phyloP scores from a whole-genome alignment of 441 rosid species.

The Pelargonium australe region DNA sequence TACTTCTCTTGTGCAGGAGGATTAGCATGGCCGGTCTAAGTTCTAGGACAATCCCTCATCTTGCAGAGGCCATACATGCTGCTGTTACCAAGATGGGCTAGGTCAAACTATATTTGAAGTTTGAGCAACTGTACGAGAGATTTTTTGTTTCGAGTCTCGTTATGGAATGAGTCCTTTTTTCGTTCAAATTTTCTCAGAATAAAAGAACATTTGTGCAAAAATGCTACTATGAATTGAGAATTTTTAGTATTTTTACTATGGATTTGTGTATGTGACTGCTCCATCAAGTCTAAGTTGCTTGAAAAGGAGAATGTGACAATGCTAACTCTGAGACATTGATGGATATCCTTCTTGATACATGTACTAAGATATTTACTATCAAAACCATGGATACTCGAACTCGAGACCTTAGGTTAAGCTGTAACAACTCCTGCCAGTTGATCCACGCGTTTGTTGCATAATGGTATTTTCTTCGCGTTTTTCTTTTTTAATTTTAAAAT shows the following conservation, averaged over 20 bases:
- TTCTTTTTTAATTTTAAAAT: too few species aligned
- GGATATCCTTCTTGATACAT: background rate
- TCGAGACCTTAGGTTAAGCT: too few species aligned
- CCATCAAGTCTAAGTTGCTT: background rate
- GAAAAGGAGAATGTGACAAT: background rate
- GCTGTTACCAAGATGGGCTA: constrained; percentile 17
- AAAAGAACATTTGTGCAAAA: constrained; percentile 1
- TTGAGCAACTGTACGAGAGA: background rate
- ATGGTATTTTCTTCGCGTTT: background rate
- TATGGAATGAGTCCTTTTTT: background rate
- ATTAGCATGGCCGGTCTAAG: constrained; percentile 30
- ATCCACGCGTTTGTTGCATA: too few species aligned
- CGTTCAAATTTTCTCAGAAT: background rate
- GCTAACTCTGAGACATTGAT: background rate
- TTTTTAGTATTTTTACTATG: background rate
- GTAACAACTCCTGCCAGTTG: too few species aligned
- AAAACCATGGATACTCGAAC: too few species aligned
- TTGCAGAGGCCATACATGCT: constrained; percentile 34
- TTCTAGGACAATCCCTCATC: constrained; percentile 33
- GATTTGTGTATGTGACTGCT: background rate
- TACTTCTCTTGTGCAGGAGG: constrained; percentile 20
- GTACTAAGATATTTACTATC: background rate
- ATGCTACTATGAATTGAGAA: background rate
- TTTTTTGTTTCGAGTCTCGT: background rate
- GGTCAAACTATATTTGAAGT: background rate